Conservation (phyloP, 805 yeast genomes). For the Candida coleopterorum region DNA sequence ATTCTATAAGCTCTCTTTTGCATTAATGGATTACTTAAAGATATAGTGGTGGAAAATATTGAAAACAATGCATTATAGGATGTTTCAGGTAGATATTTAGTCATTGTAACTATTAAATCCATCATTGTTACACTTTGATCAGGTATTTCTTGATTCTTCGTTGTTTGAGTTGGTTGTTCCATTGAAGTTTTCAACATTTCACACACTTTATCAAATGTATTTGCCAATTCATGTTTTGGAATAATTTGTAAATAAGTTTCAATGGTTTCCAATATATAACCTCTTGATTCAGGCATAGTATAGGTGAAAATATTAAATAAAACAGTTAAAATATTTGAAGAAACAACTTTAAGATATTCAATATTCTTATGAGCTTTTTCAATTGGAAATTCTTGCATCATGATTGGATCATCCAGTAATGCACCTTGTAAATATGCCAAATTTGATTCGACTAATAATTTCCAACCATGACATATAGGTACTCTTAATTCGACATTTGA, state of each 20-base stretch:
- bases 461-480: slow-evolving; percentile 77
- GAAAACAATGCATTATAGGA: slow-evolving; percentile 70
- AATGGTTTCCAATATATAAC: slow-evolving; percentile 80
- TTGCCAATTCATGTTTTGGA: slow-evolving; percentile 58
- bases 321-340: slow-evolving; percentile 78
- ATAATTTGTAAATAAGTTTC: slow-evolving; percentile 74
- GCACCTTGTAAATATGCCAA: slow-evolving; percentile 58
- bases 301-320: slow-evolving; percentile 91
- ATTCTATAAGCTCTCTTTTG: slow-evolving; percentile 90
- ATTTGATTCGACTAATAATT: slow-evolving; percentile 74
- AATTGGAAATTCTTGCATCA: slow-evolving; percentile 58
- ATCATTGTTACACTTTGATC: slow-evolving; percentile 76
- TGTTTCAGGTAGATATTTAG: slow-evolving; percentile 70
- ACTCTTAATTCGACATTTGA: slow-evolving; percentile 71
- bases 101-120: slow-evolving; percentile 85
- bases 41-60: slow-evolving; percentile 69
- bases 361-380: slow-evolving; percentile 52
- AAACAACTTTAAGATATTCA: slow-evolving; percentile 57
- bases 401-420: slow-evolving; percentile 47
- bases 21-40: slow-evolving; percentile 49
- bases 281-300: slow-evolving; percentile 78
- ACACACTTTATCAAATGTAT: slow-evolving; percentile 83
- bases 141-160: slow-evolving; percentile 26
- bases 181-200: slow-evolving; percentile 69
- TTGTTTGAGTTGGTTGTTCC: slow-evolving; percentile 43